phyloP scores from a whole-genome alignment of 805 yeast genomes.

The Tetrapisispora taiwanensis region DNA sequence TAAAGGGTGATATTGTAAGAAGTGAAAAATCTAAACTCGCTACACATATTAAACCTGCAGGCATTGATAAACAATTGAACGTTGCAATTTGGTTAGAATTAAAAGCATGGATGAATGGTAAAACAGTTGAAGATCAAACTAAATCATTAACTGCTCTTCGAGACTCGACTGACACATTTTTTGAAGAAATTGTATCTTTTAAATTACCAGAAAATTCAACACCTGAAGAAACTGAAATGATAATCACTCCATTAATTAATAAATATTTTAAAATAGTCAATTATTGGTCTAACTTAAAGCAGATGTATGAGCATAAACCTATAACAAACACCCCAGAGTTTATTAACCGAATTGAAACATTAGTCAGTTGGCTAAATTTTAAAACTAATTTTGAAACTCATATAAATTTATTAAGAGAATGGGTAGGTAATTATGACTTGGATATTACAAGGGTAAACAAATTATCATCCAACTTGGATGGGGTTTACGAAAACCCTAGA shows the following conservation, averaged over 20 bases:
- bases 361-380: conserved; percentile 75
- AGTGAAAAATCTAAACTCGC: conserved; percentile 77
- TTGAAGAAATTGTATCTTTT: conserved; percentile 60
- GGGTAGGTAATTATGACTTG: conserved; percentile 80
- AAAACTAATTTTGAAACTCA: conserved; percentile 59
- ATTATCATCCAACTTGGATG: conserved; percentile 9
- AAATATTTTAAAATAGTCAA: conserved; percentile 58
- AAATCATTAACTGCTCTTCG: conserved; percentile 59
- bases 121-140: conserved; percentile 71
- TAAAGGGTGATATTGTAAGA: conserved; percentile 89
- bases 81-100: conserved; percentile 76
- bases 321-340: conserved; percentile 55
- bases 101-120: conserved; percentile 68
- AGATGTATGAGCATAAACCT: conserved; percentile 74
- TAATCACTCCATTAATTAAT: conserved; percentile 48
- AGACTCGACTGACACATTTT: conserved; percentile 58
- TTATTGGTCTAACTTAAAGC: conserved; percentile 69
- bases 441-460: conserved; percentile 43
- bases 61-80: conserved; percentile 19
- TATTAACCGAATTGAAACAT: conserved; percentile 55
- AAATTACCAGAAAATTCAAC: conserved; percentile 39
- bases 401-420: conserved; percentile 47
- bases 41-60: conserved; percentile 30
- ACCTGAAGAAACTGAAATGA: conserved; percentile 33
- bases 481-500: conserved; percentile 49